Conservation (phyloP, 371 early-diverging fungal genomes). For the Conidiobolus incongruus region DNA sequence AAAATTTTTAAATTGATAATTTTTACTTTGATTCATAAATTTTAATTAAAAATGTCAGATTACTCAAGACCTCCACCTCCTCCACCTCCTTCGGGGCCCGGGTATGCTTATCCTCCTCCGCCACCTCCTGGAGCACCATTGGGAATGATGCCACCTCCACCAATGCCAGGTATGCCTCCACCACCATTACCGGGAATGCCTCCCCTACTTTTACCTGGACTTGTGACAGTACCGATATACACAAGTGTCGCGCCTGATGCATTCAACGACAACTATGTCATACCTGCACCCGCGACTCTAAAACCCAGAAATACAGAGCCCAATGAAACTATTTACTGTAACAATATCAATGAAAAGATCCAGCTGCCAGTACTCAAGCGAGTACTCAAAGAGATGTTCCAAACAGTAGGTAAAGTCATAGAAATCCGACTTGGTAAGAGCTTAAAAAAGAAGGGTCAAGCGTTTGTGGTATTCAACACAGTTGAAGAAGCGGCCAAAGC, state of each 20-base stretch:
- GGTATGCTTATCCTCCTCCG: not conserved
- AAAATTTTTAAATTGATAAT: too few relatives aligned
- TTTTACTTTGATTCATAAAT: too few relatives aligned
- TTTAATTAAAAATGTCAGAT: too few relatives aligned
- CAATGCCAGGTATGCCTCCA: not conserved
- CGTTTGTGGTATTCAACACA: slow-evolving; percentile 70
- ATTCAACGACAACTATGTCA: too few relatives aligned
- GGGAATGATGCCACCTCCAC: not conserved
- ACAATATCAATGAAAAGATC: slow-evolving; percentile 72
- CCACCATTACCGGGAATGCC: not conserved
- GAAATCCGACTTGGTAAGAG: slow-evolving; percentile 63
- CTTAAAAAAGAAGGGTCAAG: slow-evolving; percentile 82
- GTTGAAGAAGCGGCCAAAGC: slow-evolving; percentile 62
- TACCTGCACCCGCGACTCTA: slow-evolving; percentile 21
- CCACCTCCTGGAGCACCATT: too few relatives aligned
- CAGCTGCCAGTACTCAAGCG: slow-evolving; percentile 49
- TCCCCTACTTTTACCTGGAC: too few relatives aligned
- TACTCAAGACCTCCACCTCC: too few relatives aligned
- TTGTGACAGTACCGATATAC: not conserved
- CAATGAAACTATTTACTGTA: slow-evolving; percentile 62
- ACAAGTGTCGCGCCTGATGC: slow-evolving; percentile 4
- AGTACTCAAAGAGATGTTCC: slow-evolving; percentile 56
- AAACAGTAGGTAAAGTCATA: slow-evolving; percentile 63
- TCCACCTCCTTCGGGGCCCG: not conserved
- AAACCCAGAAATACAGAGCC: slow-evolving; percentile 37